These are phyloP conservation scores for Penicillium vulpinum DNA, from an alignment of 2,329 filamentous ascomycete species.

Conservation along the genomic window DNA sequence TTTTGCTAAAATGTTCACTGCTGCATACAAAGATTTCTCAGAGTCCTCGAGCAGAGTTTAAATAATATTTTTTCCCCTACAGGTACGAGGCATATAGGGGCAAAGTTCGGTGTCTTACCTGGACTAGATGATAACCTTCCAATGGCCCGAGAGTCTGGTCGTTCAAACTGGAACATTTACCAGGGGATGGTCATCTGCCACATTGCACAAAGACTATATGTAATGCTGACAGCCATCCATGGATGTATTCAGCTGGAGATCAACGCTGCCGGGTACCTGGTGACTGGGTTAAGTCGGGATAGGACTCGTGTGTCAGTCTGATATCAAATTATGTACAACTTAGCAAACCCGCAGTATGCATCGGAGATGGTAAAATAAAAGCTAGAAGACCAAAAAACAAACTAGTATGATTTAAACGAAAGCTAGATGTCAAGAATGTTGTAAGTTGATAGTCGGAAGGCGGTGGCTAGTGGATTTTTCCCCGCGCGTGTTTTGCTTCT, in stretches of 20 bases:
- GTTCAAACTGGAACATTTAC: neutral
- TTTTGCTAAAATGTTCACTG: too few relatives aligned
- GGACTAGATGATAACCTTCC: constrained; percentile 8
- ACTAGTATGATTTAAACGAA: neutral
- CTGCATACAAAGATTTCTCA: neutral
- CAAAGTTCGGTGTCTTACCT: constrained; percentile 5
- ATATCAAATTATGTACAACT: constrained; percentile 4
- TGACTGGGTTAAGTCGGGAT: constrained; percentile 3
- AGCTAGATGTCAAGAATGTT: constrained; percentile 8
- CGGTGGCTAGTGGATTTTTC: constrained; percentile 18
- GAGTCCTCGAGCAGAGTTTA: neutral
- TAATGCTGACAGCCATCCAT: neutral
- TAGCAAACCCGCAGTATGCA: neutral
- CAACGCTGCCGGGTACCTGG: constrained; percentile 7
- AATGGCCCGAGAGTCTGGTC: constrained; percentile 2
- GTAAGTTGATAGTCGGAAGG: constrained; percentile 10
- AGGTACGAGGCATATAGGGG: neutral
- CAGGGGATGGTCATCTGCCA: constrained; percentile 1
- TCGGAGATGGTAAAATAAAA: neutral
- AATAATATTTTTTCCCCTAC: neutral
- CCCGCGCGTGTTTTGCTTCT: constrained; percentile 19
- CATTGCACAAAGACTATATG: neutral
- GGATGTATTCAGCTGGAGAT: constrained; percentile 4
- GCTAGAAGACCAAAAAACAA: neutral
- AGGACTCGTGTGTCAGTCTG: neutral